Conservation (phyloP, 495 filamentous ascomycete genomes). For the Penicillium ochrochloron region DNA sequence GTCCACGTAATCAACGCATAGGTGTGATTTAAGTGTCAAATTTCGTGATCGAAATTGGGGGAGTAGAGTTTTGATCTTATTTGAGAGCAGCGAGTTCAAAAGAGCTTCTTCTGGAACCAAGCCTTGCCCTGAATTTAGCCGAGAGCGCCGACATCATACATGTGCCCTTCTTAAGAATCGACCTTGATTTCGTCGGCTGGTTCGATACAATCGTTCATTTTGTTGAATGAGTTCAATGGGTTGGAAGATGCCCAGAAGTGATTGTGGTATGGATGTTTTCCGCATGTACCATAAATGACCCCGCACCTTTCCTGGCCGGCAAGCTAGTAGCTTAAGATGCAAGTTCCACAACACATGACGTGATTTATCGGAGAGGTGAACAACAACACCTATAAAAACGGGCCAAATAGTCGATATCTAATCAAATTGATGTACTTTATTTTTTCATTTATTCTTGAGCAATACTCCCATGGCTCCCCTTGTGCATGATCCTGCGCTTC, state of each 20-base stretch:
- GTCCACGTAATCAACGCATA: constrained; percentile 1
- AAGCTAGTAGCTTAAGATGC: not conserved
- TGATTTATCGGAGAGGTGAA: not conserved
- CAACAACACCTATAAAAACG: not conserved
- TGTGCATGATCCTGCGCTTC: constrained; percentile 12
- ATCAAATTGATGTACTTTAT: not conserved
- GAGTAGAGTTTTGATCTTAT: not conserved
- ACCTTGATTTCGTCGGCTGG: not conserved
- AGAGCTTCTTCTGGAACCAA: not conserved
- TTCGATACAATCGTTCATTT: not conserved
- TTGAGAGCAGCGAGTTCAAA: not conserved
- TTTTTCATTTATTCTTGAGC: not conserved
- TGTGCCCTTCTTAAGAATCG: not conserved
- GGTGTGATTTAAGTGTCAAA: constrained; percentile 14
- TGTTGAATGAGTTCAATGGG: too few species aligned
- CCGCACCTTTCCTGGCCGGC: not conserved
- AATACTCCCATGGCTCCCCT: constrained; percentile 15
- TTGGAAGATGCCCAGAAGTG: not conserved
- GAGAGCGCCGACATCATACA: not conserved
- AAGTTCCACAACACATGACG: constrained; percentile 1
- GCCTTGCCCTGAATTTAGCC: not conserved
- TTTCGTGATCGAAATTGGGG: constrained; percentile 14
- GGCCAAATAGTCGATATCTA: not conserved
- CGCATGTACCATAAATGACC: not conserved
- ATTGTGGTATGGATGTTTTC: not conserved